These are phyloP conservation scores for Polygonum maritimum DNA, from an alignment of 148 eudicot genomes.

Conservation along the genomic window DNA sequence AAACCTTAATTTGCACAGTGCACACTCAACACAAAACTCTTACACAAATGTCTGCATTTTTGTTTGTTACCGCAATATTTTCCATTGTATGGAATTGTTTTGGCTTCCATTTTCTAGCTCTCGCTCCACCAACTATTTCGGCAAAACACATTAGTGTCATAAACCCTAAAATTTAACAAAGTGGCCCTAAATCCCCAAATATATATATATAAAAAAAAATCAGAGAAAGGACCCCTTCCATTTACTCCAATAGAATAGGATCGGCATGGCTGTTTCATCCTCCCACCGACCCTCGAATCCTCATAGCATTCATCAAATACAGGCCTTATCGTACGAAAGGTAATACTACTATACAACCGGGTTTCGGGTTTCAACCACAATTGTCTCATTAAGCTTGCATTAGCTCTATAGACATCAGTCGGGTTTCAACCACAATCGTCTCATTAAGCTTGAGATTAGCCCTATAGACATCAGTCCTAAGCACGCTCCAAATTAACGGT, in stretches of 20 bases:
- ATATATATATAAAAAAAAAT: neutral
- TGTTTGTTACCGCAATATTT: no score
- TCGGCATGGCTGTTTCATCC: neutral
- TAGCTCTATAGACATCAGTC: no score
- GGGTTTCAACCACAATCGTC: no score
- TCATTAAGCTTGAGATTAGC: neutral
- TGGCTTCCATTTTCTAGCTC: neutral
- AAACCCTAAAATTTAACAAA: neutral
- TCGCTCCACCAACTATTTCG: neutral
- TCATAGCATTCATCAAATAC: neutral
- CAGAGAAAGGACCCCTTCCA: slow-evolving; percentile 3
- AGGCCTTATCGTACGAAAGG: neutral
- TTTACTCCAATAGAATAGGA: neutral
- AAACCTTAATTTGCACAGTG: no score
- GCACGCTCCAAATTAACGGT: no score
- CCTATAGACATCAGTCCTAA: neutral
- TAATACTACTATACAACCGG: neutral
- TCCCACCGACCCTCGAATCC: neutral
- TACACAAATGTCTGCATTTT: no score
- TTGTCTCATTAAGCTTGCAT: neutral
- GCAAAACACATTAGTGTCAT: neutral
- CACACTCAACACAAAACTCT: no score
- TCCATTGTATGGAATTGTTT: neutral
- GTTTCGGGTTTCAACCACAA: neutral
- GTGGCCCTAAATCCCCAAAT: neutral